Evolutionary conservation across 164 flowering plant genomes (phyloP).

Genomic region (Cinnamomum micranthum): DNA sequence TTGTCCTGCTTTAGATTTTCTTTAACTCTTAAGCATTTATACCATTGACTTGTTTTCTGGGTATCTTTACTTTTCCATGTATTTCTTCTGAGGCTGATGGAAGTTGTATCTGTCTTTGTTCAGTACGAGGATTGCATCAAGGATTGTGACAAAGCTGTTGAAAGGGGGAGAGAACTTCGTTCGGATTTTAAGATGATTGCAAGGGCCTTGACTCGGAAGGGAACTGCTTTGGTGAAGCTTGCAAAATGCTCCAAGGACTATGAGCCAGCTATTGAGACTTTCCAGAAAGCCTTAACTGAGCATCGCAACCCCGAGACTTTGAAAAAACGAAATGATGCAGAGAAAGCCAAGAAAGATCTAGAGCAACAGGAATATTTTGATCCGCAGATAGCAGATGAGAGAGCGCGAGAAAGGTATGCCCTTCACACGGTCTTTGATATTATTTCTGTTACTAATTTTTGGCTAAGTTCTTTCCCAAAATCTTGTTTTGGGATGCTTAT

Average conservation of each 20-base stretch:
- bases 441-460: too few relatives aligned
- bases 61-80: not conserved
- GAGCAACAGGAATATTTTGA: conserved; percentile 93
- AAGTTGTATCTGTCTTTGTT: too few relatives aligned
- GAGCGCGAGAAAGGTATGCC: conserved; percentile 93
- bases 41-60: not conserved
- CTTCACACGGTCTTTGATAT: not conserved
- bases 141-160: conserved; percentile 96
- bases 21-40: not conserved
- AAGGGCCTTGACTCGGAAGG: conserved; percentile 92
- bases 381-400: conserved; percentile 79
- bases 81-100: too few relatives aligned
- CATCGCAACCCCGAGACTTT: conserved; percentile 94
- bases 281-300: conserved; percentile 96
- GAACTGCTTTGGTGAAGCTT: conserved; percentile 81
- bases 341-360: conserved; percentile 88
- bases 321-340: conserved; percentile 93
- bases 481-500: not conserved
- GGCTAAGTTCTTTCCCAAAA: too few relatives aligned
- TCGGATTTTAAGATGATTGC: conserved; percentile 93
- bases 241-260: conserved; percentile 85
- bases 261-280: conserved; percentile 87
- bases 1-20: not conserved
- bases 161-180: conserved; percentile 90
- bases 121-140: conserved; percentile 94